phyloP scores from a whole-genome alignment of 257 asterid genomes.

The Jaltomata sinuosa region DNA sequence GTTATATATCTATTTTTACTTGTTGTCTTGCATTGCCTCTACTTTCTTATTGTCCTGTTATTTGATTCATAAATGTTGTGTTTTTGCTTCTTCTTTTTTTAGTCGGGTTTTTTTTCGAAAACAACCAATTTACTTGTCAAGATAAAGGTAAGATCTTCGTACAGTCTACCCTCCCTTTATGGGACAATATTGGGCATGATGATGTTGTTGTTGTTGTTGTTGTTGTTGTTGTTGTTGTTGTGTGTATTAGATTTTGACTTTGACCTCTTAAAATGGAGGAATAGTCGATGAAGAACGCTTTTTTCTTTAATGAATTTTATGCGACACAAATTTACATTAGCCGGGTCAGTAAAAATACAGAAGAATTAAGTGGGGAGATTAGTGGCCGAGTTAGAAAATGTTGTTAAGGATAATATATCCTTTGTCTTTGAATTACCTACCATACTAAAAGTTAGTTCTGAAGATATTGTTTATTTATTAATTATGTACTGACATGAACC shows the following conservation, averaged over 20 bases:
- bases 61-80: no score
- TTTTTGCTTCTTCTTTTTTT: no score
- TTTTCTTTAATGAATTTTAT: not conserved
- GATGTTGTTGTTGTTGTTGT: no score
- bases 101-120: no score
- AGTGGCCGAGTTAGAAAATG: not conserved
- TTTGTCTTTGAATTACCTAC: not conserved
- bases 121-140: no score
- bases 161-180: no score
- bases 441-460: not conserved
- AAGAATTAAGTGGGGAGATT: not conserved
- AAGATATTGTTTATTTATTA: not conserved
- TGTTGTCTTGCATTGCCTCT: no score
- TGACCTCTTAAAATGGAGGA: accelerated
- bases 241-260: not conserved
- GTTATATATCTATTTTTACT: no score
- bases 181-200: no score
- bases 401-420: not conserved
- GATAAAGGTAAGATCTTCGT: no score
- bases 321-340: accelerated
- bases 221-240: no score
- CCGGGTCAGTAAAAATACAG: accelerated
- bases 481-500: not conserved
- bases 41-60: no score
- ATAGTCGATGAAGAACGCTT: not conserved